Percentiles rank a stretch among this genome's conserved stretches.
Evolutionary conservation across 495 filamentous ascomycete genomes (phyloP).

Genomic region (Acidomyces sp.): DNA sequence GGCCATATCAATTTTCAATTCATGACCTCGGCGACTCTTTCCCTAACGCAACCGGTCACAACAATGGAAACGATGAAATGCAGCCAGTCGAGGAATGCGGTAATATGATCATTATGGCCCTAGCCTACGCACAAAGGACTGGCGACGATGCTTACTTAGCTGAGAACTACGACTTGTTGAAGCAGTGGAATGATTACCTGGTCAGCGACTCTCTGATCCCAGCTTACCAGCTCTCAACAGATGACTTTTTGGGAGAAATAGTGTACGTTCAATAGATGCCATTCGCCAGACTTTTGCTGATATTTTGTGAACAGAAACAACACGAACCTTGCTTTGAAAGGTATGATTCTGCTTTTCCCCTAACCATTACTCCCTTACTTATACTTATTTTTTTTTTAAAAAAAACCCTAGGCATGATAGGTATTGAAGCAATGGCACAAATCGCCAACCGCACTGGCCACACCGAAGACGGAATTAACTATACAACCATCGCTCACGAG

Average conservation of each 20-base stretch:
- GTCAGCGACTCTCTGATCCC: constrained; percentile 26
- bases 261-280: no score
- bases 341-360: no score
- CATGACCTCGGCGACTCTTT: constrained; percentile 26
- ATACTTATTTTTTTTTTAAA: no score
- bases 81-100: constrained; percentile 30
- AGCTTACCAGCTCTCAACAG: constrained; percentile 25
- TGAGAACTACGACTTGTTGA: constrained; percentile 24
- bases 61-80: constrained; percentile 17
- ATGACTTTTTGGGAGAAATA: constrained; percentile 29
- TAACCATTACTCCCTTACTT: no score
- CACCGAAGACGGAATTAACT: constrained; percentile 21
- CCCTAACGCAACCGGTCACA: constrained; percentile 26
- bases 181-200: constrained; percentile 27
- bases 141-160: constrained; percentile 34
- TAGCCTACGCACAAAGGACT: constrained; percentile 38
- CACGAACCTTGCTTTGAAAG: constrained; percentile 31
- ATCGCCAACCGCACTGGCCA: constrained; percentile 24
- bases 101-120: constrained; percentile 29
- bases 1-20: constrained; percentile 20
- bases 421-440: constrained; percentile 26
- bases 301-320: constrained; percentile 23
- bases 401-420: constrained; percentile 31
- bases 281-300: no score
- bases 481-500: constrained; percentile 25